phyloP scores from a whole-genome alignment of 2,329 filamentous ascomycete genomes.

The Fusarium sp. region DNA sequence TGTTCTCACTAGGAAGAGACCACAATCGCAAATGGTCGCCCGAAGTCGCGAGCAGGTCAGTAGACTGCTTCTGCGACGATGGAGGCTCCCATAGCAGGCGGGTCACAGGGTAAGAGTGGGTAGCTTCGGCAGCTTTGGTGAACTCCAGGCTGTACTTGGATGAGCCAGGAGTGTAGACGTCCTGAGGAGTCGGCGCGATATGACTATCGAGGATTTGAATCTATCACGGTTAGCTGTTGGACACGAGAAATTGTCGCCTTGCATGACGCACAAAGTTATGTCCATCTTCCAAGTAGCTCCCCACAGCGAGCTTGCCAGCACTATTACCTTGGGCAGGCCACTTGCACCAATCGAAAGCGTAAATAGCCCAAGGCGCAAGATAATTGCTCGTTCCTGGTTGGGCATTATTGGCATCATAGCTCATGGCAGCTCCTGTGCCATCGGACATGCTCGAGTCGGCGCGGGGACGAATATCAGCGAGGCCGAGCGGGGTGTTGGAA shows the following conservation, averaged over 20 bases:
- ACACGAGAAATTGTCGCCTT: conserved; percentile 1
- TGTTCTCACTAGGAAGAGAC: conserved; percentile 83
- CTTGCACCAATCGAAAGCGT: conserved; percentile 99
- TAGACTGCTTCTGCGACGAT: conserved; percentile 93
- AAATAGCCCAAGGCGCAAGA: conserved; percentile 92
- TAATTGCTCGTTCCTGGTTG: conserved; percentile 88
- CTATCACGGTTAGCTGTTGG: conserved; percentile 56
- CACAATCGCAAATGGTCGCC: conserved; percentile 94
- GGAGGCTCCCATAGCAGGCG: conserved; percentile 96
- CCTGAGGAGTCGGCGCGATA: conserved; percentile 74
- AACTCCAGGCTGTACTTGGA: conserved; percentile 87
- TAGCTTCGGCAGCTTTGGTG: conserved; percentile 92
- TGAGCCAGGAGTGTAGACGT: conserved; percentile 74
- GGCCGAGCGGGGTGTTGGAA: conserved; percentile 87
- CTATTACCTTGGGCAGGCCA: conserved; percentile 85
- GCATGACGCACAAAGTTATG: conserved; percentile 83
- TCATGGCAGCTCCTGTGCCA: conserved; percentile 68
- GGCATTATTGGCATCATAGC: conserved; percentile 74
- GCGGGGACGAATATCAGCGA: conserved; percentile 90
- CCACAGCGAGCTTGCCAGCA: conserved; percentile 92
- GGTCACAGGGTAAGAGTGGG: conserved; percentile 97
- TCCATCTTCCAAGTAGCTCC: conserved; percentile 96
- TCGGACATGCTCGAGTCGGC: conserved; percentile 85
- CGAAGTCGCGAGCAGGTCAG: conserved; percentile 92
- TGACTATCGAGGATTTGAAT: conserved; percentile 98